Conservation (phyloP, 164 flowering plant species). For the Sextonia rubra region DNA sequence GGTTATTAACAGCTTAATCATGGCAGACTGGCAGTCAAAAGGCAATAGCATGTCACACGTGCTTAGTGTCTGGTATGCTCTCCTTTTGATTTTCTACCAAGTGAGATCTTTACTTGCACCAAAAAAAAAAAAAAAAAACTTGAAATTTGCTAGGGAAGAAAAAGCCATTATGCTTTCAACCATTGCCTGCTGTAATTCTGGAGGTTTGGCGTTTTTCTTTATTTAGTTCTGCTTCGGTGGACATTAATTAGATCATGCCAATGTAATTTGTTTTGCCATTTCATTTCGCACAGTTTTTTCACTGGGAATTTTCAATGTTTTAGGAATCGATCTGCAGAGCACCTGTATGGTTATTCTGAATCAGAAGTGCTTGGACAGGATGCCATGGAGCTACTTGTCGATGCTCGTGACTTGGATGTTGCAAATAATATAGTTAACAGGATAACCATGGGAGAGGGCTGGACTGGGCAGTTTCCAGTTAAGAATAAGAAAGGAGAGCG, state of each 20-base stretch:
- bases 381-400: constrained; percentile 54
- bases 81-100: no score
- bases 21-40: no score
- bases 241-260: not conserved
- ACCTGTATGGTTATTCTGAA: constrained; percentile 75
- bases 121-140: no score
- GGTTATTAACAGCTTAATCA: no score
- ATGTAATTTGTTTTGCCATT: not conserved
- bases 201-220: no score
- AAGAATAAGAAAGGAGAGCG: constrained; percentile 64
- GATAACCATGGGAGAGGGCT: constrained; percentile 58
- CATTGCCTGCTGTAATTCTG: not conserved
- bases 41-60: no score
- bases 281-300: no score
- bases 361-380: constrained; percentile 76
- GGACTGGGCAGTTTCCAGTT: constrained; percentile 86
- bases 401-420: constrained; percentile 37
- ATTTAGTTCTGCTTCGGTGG: not conserved
- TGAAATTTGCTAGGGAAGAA: no score
- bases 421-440: constrained; percentile 48
- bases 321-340: constrained; percentile 86
- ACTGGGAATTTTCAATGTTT: constrained; percentile 14
- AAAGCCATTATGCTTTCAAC: not conserved
- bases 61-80: no score
- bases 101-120: no score